Evolutionary conservation across 257 asterid genomes (phyloP).

Genomic region (Mitragyna speciosa): DNA sequence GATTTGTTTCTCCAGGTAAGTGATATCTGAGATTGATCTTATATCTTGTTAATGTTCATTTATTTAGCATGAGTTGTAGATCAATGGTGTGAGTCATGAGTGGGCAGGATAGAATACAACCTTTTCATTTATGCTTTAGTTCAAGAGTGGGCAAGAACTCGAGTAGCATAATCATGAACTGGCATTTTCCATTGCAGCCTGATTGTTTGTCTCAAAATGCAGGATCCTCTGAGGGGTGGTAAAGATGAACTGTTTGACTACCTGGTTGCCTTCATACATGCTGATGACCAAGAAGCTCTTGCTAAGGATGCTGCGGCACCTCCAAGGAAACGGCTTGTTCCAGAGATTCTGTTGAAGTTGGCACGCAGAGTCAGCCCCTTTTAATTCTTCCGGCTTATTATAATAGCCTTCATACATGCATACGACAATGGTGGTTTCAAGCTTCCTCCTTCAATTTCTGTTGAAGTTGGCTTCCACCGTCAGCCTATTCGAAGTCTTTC

Average conservation of each 20-base stretch:
- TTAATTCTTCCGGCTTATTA: slow-evolving; percentile 21
- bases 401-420: slow-evolving; percentile 1
- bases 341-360: slow-evolving; percentile 66
- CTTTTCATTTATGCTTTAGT: background rate
- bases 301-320: slow-evolving; percentile 68
- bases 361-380: slow-evolving; percentile 82
- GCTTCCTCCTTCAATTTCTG: background rate
- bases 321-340: slow-evolving; percentile 74
- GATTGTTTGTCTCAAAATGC: slow-evolving; percentile 16
- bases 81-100: background rate
- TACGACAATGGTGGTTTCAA: background rate
- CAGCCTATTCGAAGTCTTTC: slow-evolving; percentile 6
- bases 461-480: background rate
- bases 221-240: slow-evolving; percentile 98
- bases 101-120: background rate
- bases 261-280: slow-evolving; percentile 65
- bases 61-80: background rate
- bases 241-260: slow-evolving; percentile 78
- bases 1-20: slow-evolving; percentile 93
- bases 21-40: slow-evolving; percentile 2
- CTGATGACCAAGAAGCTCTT: slow-evolving; percentile 70
- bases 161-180: background rate
- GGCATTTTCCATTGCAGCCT: background rate
- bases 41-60: background rate
- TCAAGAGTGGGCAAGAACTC: background rate